Evolutionary conservation across 1,284 basidiomycete species (phyloP), one percentile per base, ranked within the genome.

Genomic region (Melampsora occidentalis): DNA sequence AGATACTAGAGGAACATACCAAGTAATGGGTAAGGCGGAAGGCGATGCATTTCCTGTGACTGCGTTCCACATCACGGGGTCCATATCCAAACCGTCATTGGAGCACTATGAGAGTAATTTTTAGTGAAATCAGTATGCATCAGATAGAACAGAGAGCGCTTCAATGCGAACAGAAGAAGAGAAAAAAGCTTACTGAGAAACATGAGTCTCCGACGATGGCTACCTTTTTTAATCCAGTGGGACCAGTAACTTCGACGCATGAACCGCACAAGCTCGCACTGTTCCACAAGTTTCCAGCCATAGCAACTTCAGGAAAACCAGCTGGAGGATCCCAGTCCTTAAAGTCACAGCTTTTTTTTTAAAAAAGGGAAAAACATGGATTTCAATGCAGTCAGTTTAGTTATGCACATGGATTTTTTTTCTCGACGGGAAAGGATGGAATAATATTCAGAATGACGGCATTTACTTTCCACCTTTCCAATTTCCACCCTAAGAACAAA

Each of bases 201-300:
- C 70, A 75, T 22, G 64, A 51, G 22, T 75, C 39, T 22, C 7
- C 22, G 0, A 61, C 35, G 42, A 75, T 68, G 5, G 61, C 63
- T 9, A 16, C 18, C 22, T 57, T 42, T 46, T 18, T 28, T 6
- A 31, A 22, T 5, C 64, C 64, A 25, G 22, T 33, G 10, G 63
- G 46, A 33, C 71, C 64, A 14, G 46, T 51, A 28, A 75, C 53
- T 25, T 67, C 39, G 39, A 75, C 16, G 39, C 71, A 75, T 59
- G 72, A 64, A 1, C 72, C 72, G 18, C 72, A 75, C 9, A 31
- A 33, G 3, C 18, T 14, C 5, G 72, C 51, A 10, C 48, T 42
- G 33, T 59, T 49, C 72, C 72, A 75, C 25, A 48, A 25, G 25
- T 75, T 68, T 6, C n/a, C 16, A 6, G 72, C 49, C 1, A 75